Evolutionary conservation across 192 early-diverging fungal genomes (phyloP).

Genomic region (Phycomyces blakesleeanus): DNA sequence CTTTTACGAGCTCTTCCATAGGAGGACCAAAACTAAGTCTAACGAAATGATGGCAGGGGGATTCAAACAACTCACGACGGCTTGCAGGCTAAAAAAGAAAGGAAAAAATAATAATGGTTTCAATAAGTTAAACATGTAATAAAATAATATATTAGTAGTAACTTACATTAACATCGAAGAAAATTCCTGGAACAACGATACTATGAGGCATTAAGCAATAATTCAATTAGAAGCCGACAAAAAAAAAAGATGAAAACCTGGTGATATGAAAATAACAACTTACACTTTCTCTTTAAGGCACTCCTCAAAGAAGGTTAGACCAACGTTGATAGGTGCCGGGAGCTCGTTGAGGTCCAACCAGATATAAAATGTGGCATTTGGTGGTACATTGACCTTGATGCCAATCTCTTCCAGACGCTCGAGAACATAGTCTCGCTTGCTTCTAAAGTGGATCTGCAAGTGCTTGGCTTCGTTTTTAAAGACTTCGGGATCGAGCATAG

Average conservation of each 20-base stretch:
- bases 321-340: slow-evolving; percentile 45
- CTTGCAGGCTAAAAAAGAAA: slow-evolving; percentile 31
- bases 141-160: too few relatives aligned
- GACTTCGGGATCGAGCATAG: slow-evolving; percentile 40
- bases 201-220: slow-evolving; percentile 2
- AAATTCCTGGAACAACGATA: slow-evolving; percentile 41
- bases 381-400: slow-evolving; percentile 31
- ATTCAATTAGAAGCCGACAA: not conserved
- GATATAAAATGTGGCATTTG: slow-evolving; percentile 49
- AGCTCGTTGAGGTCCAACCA: slow-evolving; percentile 43
- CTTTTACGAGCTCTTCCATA: slow-evolving; percentile 41
- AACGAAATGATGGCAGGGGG: slow-evolving; percentile 49
- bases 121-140: too few relatives aligned
- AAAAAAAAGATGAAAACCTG: too few relatives aligned
- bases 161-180: slow-evolving; percentile 51
- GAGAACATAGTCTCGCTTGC: slow-evolving; percentile 44
- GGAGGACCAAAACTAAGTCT: slow-evolving; percentile 49
- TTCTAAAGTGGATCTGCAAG: slow-evolving; percentile 42
- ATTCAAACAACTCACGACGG: slow-evolving; percentile 49
- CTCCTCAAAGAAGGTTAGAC: slow-evolving; percentile 49
- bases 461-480: slow-evolving; percentile 37
- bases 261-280: slow-evolving; percentile 19
- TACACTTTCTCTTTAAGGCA: slow-evolving; percentile 50
- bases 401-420: slow-evolving; percentile 35
- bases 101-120: not conserved